Evolutionary conservation across 2,329 filamentous ascomycete species (phyloP).

Genomic region (Xylariaceae sp.): DNA sequence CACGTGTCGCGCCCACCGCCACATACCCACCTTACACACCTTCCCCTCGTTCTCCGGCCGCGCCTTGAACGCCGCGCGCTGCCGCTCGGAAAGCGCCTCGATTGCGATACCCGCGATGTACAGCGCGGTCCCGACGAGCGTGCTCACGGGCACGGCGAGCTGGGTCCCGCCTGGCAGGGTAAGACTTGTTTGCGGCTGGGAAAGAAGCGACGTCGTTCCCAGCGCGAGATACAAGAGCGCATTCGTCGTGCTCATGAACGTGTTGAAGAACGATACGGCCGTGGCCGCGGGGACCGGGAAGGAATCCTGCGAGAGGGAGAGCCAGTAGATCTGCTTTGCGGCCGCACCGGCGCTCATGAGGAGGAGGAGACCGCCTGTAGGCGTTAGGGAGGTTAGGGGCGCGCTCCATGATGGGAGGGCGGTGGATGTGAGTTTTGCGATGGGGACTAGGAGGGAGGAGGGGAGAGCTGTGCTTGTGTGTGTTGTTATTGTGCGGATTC

Average conservation of each 20-base stretch:
- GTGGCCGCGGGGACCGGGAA: constrained; percentile 42
- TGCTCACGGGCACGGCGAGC: constrained; percentile 25
- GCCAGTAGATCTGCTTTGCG: constrained; percentile 54
- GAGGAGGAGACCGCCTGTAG: constrained; percentile 47
- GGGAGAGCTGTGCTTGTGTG: constrained; percentile 30
- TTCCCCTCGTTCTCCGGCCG: constrained; percentile 35
- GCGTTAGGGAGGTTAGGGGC: constrained; percentile 37
- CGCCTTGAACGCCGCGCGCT: constrained; percentile 43
- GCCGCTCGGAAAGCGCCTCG: constrained; percentile 52
- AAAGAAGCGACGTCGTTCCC: constrained; percentile 39
- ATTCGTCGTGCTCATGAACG: constrained; percentile 49
- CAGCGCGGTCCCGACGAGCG: constrained; percentile 44
- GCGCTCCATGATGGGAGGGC: constrained; percentile 18
- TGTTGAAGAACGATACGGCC: constrained; percentile 47
- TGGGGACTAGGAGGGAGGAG: constrained; percentile 35
- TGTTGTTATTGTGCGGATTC: constrained; percentile 30
- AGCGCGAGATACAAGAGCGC: constrained; percentile 48
- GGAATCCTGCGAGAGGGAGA: constrained; percentile 44
- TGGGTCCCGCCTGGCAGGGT: constrained; percentile 25
- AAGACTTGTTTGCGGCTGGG: constrained; percentile 20
- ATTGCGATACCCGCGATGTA: constrained; percentile 48
- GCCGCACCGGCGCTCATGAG: constrained; percentile 48
- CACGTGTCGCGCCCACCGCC: constrained; percentile 37
- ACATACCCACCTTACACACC: constrained; percentile 36
- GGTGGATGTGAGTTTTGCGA: not conserved